phyloP scores from a whole-genome alignment of 768 basidiomycete genomes.

The Sistotremastrum niveocremeum region DNA sequence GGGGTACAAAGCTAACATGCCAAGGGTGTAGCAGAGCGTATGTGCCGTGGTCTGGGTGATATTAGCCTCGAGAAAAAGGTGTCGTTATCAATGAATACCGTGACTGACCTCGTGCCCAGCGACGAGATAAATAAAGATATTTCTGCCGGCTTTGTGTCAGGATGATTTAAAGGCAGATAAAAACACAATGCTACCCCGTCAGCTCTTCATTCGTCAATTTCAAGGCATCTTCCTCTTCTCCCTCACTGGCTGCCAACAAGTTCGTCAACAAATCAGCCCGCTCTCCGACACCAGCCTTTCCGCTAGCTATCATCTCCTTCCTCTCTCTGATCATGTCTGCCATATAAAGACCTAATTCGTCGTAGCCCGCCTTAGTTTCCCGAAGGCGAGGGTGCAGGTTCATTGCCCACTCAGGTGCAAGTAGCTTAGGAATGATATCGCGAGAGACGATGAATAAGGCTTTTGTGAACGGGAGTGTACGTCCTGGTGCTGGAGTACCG shows the following conservation, averaged over 20 bases:
- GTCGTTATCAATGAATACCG: neutral
- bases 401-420: constrained; percentile 28
- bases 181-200: constrained; percentile 12
- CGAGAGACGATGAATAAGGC: constrained; percentile 31
- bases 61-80: too few relatives aligned
- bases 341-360: constrained; percentile 28
- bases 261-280: constrained; percentile 39
- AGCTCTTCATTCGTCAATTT: constrained; percentile 32
- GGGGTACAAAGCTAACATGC: constrained; percentile 33
- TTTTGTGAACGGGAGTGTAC: constrained; percentile 36
- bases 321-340: constrained; percentile 39
- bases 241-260: constrained; percentile 36
- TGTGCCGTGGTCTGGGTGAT: constrained; percentile 22
- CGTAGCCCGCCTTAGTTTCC: constrained; percentile 11
- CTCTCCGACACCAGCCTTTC: constrained; percentile 18
- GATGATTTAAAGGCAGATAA: neutral
- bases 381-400: constrained; percentile 22
- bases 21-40: constrained; percentile 29
- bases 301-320: constrained; percentile 8
- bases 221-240: constrained; percentile 16
- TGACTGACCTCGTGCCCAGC: constrained; percentile 49
- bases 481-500: constrained; percentile 25
- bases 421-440: constrained; percentile 23
- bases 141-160: constrained; percentile 9
- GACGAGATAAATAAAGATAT: constrained; percentile 31